Base-by-base conservation (phyloP, 164 flowering plant species). In the Chimonanthus praecox region DNA sequence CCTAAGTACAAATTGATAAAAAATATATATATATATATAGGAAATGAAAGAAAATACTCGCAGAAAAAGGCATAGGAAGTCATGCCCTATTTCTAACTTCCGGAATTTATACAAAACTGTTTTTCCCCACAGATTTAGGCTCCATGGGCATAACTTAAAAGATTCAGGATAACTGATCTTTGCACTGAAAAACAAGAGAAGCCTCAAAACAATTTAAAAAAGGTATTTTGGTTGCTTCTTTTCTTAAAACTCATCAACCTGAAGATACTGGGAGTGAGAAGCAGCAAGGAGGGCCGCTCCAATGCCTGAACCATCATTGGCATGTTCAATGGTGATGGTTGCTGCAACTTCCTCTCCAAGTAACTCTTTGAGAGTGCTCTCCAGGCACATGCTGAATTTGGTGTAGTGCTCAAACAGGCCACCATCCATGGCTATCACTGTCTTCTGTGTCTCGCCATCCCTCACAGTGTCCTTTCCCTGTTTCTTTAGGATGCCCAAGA, bases 261-360 rank as follows among this genome's bases (percentile, higher is more conserved):
- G 85, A 4, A 78, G 78, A 80, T 89, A 91, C 72, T 90, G 91
- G 49, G 99, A 94, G 77, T 94, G 95, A 71, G 99, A 91, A 47
- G 99, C 98, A n/a, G 99, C 99, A 0, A 95, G 81, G 60, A 95
- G 92, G 11, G 99, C 91, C 45, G 99, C 99, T 61, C 99, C 99
- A 65, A 90, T 82, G 48, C 99, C 99, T 0, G 99, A 94, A 11
- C 96, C 99, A 73, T 94, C 99, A 45, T 91, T 93, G 4, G 92
- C 82, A 11, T 74, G 98, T 78, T 77, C 82, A n/a, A 95, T 71
- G 48, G 72, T 71, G 43, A 93, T 49, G 63, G 13, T 80, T 8
- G 81, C 73, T 6, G 87, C 74, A 6, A 74, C 86, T 48, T 82
- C 92, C 3, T 86, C 86, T 18, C 96, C 99, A 13, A 95, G 77